These are phyloP conservation scores for Kodamaea laetipori DNA, from an alignment of 805 yeast genomes.

Conservation along the genomic window DNA sequence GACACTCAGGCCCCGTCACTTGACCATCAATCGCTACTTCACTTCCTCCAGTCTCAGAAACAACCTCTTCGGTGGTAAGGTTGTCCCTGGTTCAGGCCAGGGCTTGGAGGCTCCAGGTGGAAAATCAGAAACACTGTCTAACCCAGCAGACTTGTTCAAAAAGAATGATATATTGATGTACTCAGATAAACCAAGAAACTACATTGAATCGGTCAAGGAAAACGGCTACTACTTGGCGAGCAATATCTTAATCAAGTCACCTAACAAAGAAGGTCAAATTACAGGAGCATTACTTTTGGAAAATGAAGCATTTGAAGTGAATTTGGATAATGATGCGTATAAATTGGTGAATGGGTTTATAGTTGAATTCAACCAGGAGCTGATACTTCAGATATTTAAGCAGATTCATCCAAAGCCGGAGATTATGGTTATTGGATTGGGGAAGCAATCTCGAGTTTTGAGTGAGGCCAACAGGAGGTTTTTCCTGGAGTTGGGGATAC, in stretches of 20 bases:
- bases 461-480: slow-evolving; percentile 53
- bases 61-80: slow-evolving; percentile 35
- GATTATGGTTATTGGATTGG: slow-evolving; percentile 69
- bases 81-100: slow-evolving; percentile 13
- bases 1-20: too few relatives aligned
- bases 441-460: slow-evolving; percentile 62
- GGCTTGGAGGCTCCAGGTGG: slow-evolving; percentile 33
- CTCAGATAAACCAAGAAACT: slow-evolving; percentile 44
- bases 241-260: slow-evolving; percentile 49
- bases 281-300: slow-evolving; percentile 53
- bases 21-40: slow-evolving; percentile 3
- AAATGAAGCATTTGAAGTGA: slow-evolving; percentile 63
- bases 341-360: slow-evolving; percentile 50
- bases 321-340: slow-evolving; percentile 48
- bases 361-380: slow-evolving; percentile 49
- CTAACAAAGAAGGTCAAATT: slow-evolving; percentile 36
- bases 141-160: slow-evolving; percentile 46
- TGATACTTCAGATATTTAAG: slow-evolving; percentile 51
- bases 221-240: slow-evolving; percentile 64
- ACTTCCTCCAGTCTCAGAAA: not conserved
- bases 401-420: slow-evolving; percentile 77
- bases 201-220: slow-evolving; percentile 45
- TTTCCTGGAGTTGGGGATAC: slow-evolving; percentile 64
- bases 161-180: slow-evolving; percentile 46
- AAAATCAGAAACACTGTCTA: slow-evolving; percentile 41